These are phyloP conservation scores for Stygiomarasmius scandens DNA, from an alignment of 1,284 basidiomycete species.

Conservation along the genomic window DNA sequence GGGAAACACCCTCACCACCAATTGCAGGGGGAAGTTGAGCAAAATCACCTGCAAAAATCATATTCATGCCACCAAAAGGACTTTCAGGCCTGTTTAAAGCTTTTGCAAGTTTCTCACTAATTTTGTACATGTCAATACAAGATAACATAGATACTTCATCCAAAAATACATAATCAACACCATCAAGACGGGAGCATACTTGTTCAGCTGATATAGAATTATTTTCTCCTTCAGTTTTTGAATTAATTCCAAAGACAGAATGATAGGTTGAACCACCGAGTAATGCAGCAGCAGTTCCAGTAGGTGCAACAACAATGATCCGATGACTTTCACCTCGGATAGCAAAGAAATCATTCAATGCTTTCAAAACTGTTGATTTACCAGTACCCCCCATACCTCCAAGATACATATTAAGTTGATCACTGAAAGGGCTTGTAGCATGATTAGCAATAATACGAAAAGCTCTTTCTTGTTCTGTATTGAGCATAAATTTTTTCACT, in stretches of 20 bases:
- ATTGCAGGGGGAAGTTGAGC: constrained; percentile 28
- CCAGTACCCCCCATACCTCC: constrained; percentile 25
- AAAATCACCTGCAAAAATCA: constrained; percentile 30
- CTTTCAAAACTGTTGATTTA: constrained; percentile 44
- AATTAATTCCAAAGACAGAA: constrained; percentile 25
- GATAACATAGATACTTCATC: constrained; percentile 24
- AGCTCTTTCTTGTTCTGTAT: constrained; percentile 31
- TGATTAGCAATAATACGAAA: too few species aligned
- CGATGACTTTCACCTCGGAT: neutral
- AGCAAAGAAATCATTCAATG: constrained; percentile 32
- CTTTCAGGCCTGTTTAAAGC: constrained; percentile 2
- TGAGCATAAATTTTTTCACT: constrained; percentile 15
- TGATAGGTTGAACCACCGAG: constrained; percentile 33
- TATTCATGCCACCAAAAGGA: constrained; percentile 25
- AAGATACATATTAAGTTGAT: too few species aligned
- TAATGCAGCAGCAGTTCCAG: constrained; percentile 30
- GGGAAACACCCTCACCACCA: constrained; percentile 6
- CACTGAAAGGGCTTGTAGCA: too few species aligned
- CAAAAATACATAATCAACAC: constrained; percentile 23
- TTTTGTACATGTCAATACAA: constrained; percentile 19
- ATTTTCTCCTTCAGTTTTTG: neutral
- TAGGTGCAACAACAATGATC: constrained; percentile 36
- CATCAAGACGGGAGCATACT: constrained; percentile 6
- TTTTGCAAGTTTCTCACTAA: constrained; percentile 16
- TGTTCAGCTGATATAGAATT: neutral